phyloP scores from a whole-genome alignment of 257 asterid species.

The Solanum infundibuliforme region DNA sequence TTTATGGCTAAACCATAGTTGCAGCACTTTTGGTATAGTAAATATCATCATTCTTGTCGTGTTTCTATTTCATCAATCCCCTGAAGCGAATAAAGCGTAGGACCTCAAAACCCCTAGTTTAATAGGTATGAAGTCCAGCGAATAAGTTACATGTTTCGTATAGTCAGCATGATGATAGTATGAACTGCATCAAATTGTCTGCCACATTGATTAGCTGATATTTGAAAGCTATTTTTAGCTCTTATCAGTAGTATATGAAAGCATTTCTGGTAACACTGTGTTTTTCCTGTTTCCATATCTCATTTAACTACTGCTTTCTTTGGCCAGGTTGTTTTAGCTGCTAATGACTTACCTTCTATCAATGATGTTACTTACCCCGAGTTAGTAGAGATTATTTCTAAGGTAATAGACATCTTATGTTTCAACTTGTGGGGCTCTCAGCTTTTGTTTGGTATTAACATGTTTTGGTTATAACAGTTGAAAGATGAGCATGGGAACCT shows the following conservation, averaged over 20 bases:
- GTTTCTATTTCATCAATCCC: not conserved
- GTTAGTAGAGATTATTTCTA: conserved; percentile 59
- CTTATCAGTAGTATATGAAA: not conserved
- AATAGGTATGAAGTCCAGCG: not conserved
- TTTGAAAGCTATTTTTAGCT: not conserved
- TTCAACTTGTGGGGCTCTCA: not conserved
- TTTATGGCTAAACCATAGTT: not conserved
- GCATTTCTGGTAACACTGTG: not conserved
- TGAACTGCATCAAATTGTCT: not conserved
- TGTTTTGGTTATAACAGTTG: conserved; percentile 33
- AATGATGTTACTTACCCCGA: conserved; percentile 80
- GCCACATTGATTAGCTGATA: not conserved
- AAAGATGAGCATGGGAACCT: conserved; percentile 82
- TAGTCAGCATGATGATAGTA: not conserved
- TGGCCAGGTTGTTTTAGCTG: conserved; percentile 83
- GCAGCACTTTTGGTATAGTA: not conserved
- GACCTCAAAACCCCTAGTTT: not conserved
- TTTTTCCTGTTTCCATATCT: not conserved
- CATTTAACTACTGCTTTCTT: not conserved
- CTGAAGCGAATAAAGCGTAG: not conserved
- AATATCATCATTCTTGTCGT: not conserved
- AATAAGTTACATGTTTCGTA: not conserved
- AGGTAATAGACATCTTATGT: conserved; percentile 33
- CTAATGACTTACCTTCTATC: conserved; percentile 92
- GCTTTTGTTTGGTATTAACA: conserved; percentile 13